Evolutionary conservation across 2,329 filamentous ascomycete genomes (phyloP), one percentile per base, ranked within the genome.

Genomic region (Fusarium mangiferae): DNA sequence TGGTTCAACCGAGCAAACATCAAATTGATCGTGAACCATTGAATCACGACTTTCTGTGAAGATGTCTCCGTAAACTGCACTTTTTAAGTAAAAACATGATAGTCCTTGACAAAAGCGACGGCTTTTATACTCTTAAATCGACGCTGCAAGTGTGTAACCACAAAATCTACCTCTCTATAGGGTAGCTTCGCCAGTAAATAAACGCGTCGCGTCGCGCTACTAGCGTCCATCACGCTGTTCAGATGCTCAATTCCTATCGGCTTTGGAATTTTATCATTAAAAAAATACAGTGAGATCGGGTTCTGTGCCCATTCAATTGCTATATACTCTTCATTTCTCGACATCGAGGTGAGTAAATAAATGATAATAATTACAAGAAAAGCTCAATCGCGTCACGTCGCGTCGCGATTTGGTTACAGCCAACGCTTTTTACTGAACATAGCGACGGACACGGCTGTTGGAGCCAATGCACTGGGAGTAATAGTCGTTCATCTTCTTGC

Each of bases 401-500:
- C 22, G n/a, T 45, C 18, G 10, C 30, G 22, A 24, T 15, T 46
- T 35, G 5, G 15, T 15, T 33, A 7, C 17, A 30, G 28, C 33
- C 41, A 62, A 62, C 15, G 20, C 26, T 20, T 36, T 28, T 18
- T 18, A 55, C 51, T 41, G 46, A 7, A 68, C 36, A 20, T 68
- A 33, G 8, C 66, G 63, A 13, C 66, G 66, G 22, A 68, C 55
- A 1, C 66, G 66, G 36, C 66, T 68, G 36, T 62, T 39, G 7
- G 60, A 46, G 17, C 66, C 36, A 22, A 68, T 28, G n/a, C 69
- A 72, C 46, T 72, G 69, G 3, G 69, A 73, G 54, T 72, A 72
- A n/a, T 54, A 72, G 7, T 72, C 69, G 48, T 72, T 72, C 36
- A 64, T 24, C 63, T 69, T 58, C 51, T 69, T 64, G 52, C 69